These are phyloP conservation scores for Blastocladiella emersonii DNA, from an alignment of 371 early-diverging fungal genomes.

Conservation along the genomic window DNA sequence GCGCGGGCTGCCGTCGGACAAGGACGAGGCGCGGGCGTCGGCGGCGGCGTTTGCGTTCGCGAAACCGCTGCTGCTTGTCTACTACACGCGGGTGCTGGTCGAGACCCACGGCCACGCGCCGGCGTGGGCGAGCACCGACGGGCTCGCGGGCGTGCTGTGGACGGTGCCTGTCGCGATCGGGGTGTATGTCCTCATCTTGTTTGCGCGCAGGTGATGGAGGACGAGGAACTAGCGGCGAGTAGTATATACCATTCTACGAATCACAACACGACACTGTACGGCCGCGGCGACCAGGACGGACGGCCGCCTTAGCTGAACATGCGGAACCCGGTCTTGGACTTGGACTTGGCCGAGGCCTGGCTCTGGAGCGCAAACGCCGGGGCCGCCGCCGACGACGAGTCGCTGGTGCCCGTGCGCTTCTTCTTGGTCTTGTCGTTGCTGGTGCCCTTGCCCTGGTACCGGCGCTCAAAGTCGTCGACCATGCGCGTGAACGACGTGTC, in stretches of 20 bases:
- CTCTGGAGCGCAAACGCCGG: too few relatives aligned
- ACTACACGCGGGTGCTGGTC: neutral
- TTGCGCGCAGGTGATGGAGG: too few relatives aligned
- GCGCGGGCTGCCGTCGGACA: neutral
- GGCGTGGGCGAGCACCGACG: neutral
- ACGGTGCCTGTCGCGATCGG: too few relatives aligned
- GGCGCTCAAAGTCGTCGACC: neutral
- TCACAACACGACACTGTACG: too few relatives aligned
- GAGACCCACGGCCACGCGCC: neutral
- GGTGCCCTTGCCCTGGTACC: neutral
- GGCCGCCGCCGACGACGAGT: too few relatives aligned
- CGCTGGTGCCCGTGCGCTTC: neutral
- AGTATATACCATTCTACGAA: too few relatives aligned
- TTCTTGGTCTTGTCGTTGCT: neutral
- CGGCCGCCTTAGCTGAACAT: too few relatives aligned
- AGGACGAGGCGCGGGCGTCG: neutral
- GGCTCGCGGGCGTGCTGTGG: neutral
- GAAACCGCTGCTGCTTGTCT: neutral
- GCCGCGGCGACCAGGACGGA: too few relatives aligned
- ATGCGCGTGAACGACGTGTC: neutral
- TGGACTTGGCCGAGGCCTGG: too few relatives aligned
- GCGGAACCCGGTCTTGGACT: too few relatives aligned
- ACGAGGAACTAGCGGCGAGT: too few relatives aligned
- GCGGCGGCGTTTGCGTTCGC: neutral
- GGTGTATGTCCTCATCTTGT: too few relatives aligned